These are phyloP conservation scores for Malania oleifera DNA, from an alignment of 164 flowering plant genomes.

Conservation along the genomic window DNA sequence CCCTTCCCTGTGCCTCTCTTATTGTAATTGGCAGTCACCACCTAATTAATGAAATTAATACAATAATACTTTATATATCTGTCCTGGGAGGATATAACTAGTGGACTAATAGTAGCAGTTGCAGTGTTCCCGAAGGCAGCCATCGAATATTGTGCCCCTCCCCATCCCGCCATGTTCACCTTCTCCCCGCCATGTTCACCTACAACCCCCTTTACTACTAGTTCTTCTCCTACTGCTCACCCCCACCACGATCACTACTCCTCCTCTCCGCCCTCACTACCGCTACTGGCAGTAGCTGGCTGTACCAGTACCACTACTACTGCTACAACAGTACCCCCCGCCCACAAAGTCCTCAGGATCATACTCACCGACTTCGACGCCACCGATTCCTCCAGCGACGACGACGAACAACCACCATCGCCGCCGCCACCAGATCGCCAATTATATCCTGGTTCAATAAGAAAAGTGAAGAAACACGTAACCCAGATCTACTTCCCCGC, in stretches of 20 bases:
- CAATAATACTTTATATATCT: no score
- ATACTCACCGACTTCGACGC: constrained; percentile 46
- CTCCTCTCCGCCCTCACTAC: constrained; percentile 23
- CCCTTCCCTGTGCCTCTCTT: no score
- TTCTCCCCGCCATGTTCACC: not conserved
- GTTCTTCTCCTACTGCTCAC: constrained; percentile 2
- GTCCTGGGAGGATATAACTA: no score
- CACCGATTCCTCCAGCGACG: constrained; percentile 59
- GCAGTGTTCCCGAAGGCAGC: no score
- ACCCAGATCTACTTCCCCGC: constrained; percentile 28
- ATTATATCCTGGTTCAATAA: no score
- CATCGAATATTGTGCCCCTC: no score
- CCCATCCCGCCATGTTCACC: not conserved
- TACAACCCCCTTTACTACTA: no score
- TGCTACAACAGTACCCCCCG: not conserved
- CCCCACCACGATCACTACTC: not conserved
- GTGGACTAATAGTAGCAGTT: no score
- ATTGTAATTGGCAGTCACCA: no score
- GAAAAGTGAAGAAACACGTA: constrained; percentile 46
- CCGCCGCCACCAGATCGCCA: no score
- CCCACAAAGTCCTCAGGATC: constrained; percentile 31
- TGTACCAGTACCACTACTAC: constrained; percentile 4
- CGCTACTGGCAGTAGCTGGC: no score
- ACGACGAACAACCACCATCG: constrained; percentile 32
- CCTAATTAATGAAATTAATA: no score